Evolutionary conservation across 371 early-diverging fungal species (phyloP), one percentile per base, ranked within the genome.

Genomic region (Mucor lusitanicus): DNA sequence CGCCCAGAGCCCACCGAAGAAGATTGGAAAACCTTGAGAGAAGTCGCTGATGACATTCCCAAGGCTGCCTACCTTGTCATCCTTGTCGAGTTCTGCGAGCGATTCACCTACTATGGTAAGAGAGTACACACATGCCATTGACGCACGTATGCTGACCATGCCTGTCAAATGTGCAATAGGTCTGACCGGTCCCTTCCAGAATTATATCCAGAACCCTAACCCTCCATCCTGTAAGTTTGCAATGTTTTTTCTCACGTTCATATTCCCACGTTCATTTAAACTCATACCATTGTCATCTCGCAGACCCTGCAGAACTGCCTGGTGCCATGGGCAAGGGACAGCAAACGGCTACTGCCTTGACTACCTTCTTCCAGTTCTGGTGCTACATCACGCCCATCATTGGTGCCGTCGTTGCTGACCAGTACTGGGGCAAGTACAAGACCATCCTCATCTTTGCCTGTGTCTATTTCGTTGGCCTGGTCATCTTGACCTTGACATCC

Each of bases 361-460:
- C 85, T 21, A 91, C 91, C 40, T 88, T 90, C 55, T 95, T 96
- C 76, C 79, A 83, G 59, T 93, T 93, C 76, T 85, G 91, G 78
- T 89, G 90, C 32, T 96, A 94, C 74, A 72, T 91, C 37, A 93
- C 91, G 9, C 84, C 94, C 23, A 84, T 95, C 53, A 62, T 95
- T 23, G 93, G 94, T 61, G 95, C 94, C 44, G 72, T 92, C 35
- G 70, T 95, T 35, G 90, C 95, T 13, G 97, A 95, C 82, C 87
- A 87, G 70, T 88, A 88, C 69, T 79, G 92, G 60, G 97, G 97
- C 61, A 92, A 92, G 81, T 94, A 87, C 82, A 87, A 85, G 74
- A 91, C 95, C 17, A 94, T 95, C 25, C 59, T 92, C 11, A 37
- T 87, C 28, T 92, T 94, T 61, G 75, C 87, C 19, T 42, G 75